Evolutionary conservation across 306 rosid species (phyloP), one percentile per base, ranked within the genome.

Genomic region (Sechiopsis laciniata): DNA sequence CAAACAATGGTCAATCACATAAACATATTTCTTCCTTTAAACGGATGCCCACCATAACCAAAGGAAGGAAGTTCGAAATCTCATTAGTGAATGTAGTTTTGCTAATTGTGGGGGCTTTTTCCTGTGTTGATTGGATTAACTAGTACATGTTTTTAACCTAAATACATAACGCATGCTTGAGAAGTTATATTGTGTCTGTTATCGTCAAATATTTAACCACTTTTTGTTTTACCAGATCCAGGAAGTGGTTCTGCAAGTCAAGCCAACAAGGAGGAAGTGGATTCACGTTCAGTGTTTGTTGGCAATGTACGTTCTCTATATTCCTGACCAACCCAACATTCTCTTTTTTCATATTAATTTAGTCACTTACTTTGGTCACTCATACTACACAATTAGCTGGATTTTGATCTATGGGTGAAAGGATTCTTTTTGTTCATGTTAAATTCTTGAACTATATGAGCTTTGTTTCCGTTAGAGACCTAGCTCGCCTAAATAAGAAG

Each of bases 221-320:
- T 52, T 50, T 62, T 5, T 50, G 45, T 66, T 29, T 24, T 13
- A 63, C 45, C 78, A 90, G 95, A 88, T 83, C 89, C 97, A 10
- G 84, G 85, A 37, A 80, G 65, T 71, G 88, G 85, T 61, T 79
- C 84, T 80, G 88, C 84, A 71, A 78, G 82, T 55, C 97, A 90
- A 82, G 85, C 83, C 77, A 88, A 81, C 72, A 85, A 71, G 75
- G 95, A 90, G 86, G 97, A 88, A 80, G 78, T 87, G 53, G 96
- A 90, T 87, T 14, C 89, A 53, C 96, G 92, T 45, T 91, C 95
- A 71, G 77, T 88, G 63, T 91, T 88, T 84, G 97, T 91, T 50
- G 97, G 97, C 86, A 91, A 91, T 85, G 97, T 91, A 80, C 84
- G 97, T 26, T 7, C 76, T 21, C 53, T 69, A n/a, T 73, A 75